Evolutionary conservation across 441 rosid species (phyloP), one percentile per base, ranked within the genome.

Genomic region (Populus hybrid): DNA sequence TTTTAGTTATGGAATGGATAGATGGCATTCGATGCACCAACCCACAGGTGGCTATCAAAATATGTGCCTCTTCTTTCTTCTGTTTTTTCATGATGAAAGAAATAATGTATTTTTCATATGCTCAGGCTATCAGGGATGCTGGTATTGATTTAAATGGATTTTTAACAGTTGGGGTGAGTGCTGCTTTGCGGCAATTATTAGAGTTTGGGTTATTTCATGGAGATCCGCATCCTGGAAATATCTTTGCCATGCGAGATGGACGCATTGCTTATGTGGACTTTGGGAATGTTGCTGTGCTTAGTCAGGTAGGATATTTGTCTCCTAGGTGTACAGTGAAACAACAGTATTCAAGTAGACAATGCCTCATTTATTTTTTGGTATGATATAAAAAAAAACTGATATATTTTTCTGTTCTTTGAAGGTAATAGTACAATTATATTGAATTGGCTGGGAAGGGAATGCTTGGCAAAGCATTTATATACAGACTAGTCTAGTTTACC

Each of bases 181-280:
- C 99, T 85, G 98, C 99, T 80, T 78, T 95, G 72, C 83, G 98
- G 69, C 99, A 95, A 80, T 84, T 93, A 84, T 89, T 95, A 53
- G 99, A 95, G 83, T 93, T 95, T 33, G 98, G 99, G 64, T 87
- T 95, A 45, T 93, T 95, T 86, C 99, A 95, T 78, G 98, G 99
- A 76, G 99, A 95, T 86, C 99, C 99, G 56, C 99, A 95, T 83
- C 99, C 99, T 88, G 99, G 99, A 83, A 95, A 95, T 82, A 91
- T 95, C 64, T 95, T 95, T 80, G 99, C 99, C 35, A 92, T 95
- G 97, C 94, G 86, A 2, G 99, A 95, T 88, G 99, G 99, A 38
- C 95, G 98, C 74, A 91, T 95, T 79, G 99, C 98, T 74, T 95
- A 92, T 83, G 99, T 95, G 77, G 99, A 95, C 91, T 95, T 93